Evolutionary conservation across 2,329 filamentous ascomycete genomes (phyloP).

Genomic region (Pyrenophora teres): DNA sequence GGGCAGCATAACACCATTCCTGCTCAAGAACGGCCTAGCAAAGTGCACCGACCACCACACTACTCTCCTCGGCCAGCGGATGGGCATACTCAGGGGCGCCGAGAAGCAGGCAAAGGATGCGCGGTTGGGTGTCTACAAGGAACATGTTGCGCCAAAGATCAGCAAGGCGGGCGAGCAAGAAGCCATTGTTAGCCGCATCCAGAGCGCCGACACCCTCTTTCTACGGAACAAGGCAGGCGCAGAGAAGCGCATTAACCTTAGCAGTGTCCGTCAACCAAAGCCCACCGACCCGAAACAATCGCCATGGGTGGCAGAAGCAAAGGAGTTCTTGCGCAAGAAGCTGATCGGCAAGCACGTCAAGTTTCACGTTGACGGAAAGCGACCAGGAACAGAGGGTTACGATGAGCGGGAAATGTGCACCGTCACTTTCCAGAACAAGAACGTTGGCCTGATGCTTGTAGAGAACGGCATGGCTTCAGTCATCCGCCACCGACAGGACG

Average conservation of each 20-base stretch:
- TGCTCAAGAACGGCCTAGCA: slow-evolving; percentile 87
- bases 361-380: slow-evolving; percentile 85
- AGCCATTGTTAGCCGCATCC: slow-evolving; percentile 80
- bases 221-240: slow-evolving; percentile 81
- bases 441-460: slow-evolving; percentile 82
- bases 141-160: slow-evolving; percentile 71
- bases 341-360: slow-evolving; percentile 95
- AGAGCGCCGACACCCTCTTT: slow-evolving; percentile 87
- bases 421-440: slow-evolving; percentile 80
- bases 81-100: slow-evolving; percentile 81
- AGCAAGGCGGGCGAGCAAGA: slow-evolving; percentile 69
- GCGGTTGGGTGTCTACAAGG: slow-evolving; percentile 79
- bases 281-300: slow-evolving; percentile 83
- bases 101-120: slow-evolving; percentile 82
- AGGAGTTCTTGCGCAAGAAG: slow-evolving; percentile 92
- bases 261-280: slow-evolving; percentile 92
- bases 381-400: slow-evolving; percentile 85
- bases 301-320: slow-evolving; percentile 89
- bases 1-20: slow-evolving; percentile 89
- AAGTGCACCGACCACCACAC: slow-evolving; percentile 96
- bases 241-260: slow-evolving; percentile 90
- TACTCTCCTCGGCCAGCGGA: slow-evolving; percentile 84
- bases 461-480: slow-evolving; percentile 93
- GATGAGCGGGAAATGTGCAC: slow-evolving; percentile 95
- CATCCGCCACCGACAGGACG: slow-evolving; percentile 91